These are phyloP conservation scores for Eucalyptus brandiana DNA, from an alignment of 345 rosid species.

Conservation along the genomic window DNA sequence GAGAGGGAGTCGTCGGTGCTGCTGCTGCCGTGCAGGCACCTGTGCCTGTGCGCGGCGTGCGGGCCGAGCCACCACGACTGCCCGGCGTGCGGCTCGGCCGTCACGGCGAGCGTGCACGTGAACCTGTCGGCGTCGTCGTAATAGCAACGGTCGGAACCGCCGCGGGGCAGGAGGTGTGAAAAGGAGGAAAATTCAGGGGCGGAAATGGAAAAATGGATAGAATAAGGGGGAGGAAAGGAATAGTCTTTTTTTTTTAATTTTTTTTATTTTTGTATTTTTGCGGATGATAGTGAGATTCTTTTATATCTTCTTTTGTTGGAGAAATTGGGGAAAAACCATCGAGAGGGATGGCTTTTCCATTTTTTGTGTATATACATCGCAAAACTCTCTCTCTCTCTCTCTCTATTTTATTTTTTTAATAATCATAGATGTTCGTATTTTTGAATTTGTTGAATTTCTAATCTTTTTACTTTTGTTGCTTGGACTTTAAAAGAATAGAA, in stretches of 20 bases:
- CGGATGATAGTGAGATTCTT: neutral
- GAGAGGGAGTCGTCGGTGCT: slow-evolving; percentile 55
- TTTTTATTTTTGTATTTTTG: neutral
- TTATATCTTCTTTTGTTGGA: neutral
- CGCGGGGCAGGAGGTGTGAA: neutral
- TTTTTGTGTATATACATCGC: neutral
- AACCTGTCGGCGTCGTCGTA: slow-evolving; percentile 34
- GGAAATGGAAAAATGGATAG: neutral
- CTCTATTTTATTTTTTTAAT: neutral
- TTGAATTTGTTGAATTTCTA: neutral
- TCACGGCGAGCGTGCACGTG: slow-evolving; percentile 57
- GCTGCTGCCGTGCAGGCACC: slow-evolving; percentile 80
- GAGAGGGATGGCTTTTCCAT: neutral
- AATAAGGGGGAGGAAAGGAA: neutral
- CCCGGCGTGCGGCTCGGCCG: neutral
- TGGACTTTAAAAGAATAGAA: neutral
- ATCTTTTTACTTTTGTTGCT: neutral
- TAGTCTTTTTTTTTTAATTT: neutral
- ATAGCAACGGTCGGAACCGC: neutral
- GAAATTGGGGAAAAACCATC: neutral
- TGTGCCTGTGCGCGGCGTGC: slow-evolving; percentile 41
- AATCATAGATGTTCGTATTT: neutral
- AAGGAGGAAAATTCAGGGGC: neutral
- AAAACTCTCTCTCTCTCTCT: neutral
- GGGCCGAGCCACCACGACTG: neutral